Percentiles rank a stretch among this genome's conserved stretches.
Evolutionary conservation across 1,139 yeast genomes (phyloP).

Genomic region (Pichia sp.): DNA sequence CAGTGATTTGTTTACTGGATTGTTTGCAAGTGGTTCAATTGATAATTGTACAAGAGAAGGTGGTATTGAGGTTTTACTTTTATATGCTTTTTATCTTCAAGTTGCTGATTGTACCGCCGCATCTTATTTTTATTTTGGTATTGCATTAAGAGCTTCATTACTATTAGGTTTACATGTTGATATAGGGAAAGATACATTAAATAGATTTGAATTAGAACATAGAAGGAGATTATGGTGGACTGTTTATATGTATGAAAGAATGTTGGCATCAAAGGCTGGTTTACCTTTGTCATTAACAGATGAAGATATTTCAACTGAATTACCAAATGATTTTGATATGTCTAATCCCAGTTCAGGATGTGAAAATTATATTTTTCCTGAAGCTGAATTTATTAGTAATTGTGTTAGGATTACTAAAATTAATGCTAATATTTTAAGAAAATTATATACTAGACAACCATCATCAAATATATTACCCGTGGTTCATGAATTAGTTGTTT

Average conservation of each 20-base stretch:
- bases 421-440: slow-evolving; percentile 66
- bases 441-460: slow-evolving; percentile 72
- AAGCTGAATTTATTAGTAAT: slow-evolving; percentile 71
- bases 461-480: slow-evolving; percentile 68
- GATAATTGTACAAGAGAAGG: slow-evolving; percentile 74
- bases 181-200: slow-evolving; percentile 59
- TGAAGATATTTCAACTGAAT: slow-evolving; percentile 68
- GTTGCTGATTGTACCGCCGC: slow-evolving; percentile 84
- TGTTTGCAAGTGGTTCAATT: slow-evolving; percentile 73
- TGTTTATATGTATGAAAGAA: slow-evolving; percentile 80
- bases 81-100: slow-evolving; percentile 76
- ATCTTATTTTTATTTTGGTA: slow-evolving; percentile 73
- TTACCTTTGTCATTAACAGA: slow-evolving; percentile 74
- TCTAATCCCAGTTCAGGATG: slow-evolving; percentile 49
- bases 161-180: slow-evolving; percentile 81
- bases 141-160: slow-evolving; percentile 68
- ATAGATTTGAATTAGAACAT: slow-evolving; percentile 69
- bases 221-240: slow-evolving; percentile 89
- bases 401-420: slow-evolving; percentile 80
- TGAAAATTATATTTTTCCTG: slow-evolving; percentile 70
- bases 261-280: slow-evolving; percentile 82
- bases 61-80: slow-evolving; percentile 70
- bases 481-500: slow-evolving; percentile 63
- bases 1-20: slow-evolving; percentile 65
- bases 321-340: slow-evolving; percentile 69